Conservation (phyloP, 176 grass and related monocot genomes). For the Pontederia paniculata region DNA sequence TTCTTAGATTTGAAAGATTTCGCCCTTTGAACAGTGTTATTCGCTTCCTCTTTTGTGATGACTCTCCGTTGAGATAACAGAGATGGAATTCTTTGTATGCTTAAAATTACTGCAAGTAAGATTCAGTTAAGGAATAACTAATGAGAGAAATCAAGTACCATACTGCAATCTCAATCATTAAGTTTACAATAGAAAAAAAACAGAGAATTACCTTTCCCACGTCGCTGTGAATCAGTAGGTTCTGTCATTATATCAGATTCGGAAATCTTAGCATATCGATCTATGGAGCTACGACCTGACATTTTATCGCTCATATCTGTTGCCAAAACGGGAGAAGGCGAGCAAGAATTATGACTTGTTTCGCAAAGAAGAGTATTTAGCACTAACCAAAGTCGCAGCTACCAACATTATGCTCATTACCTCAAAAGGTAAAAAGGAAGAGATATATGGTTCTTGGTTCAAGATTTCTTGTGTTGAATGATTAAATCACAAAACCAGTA, state of each 20-base stretch:
- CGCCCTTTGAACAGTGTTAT: conserved; percentile 37
- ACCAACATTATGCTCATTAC: too few species aligned
- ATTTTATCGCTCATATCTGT: too few species aligned
- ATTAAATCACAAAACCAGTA: too few species aligned
- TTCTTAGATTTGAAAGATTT: conserved; percentile 57
- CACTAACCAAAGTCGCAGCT: too few species aligned
- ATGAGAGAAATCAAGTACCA: conserved; percentile 4
- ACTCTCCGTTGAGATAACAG: conserved; percentile 53
- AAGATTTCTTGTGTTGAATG: too few species aligned
- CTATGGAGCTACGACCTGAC: neutral
- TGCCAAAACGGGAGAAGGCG: neutral
- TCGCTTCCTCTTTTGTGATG: conserved; percentile 57
- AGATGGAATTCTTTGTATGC: conserved; percentile 28
- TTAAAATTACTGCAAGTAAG: conserved; percentile 30
- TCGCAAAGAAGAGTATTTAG: too few species aligned
- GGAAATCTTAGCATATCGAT: conserved; percentile 15
- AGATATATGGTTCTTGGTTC: too few species aligned
- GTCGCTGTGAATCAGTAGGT: conserved; percentile 14
- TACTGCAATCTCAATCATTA: neutral
- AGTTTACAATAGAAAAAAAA: neutral
- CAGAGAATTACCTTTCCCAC: conserved; percentile 33
- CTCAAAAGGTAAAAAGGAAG: too few species aligned
- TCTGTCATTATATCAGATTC: conserved; percentile 13
- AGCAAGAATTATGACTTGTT: too few species aligned
- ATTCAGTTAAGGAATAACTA: conserved; percentile 19